These are phyloP conservation scores for Corymbia maculata DNA, from an alignment of 345 rosid genomes.

Conservation along the genomic window DNA sequence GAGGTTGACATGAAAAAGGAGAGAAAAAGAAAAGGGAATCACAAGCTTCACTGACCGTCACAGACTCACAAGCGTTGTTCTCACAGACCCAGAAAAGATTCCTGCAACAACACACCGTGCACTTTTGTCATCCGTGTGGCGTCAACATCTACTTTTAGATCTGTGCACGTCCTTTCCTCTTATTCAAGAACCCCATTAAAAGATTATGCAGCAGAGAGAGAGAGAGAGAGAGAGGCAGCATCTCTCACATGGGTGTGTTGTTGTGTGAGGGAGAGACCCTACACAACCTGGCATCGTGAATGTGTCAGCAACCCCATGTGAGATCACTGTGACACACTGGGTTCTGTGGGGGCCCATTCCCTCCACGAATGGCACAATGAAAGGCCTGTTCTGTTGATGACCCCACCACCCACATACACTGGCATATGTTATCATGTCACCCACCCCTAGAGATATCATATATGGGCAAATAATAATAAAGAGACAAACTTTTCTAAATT, in stretches of 20 bases:
- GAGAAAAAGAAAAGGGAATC: not conserved
- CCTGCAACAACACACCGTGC: conserved; percentile 1
- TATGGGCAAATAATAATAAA: not conserved
- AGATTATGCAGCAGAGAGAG: not conserved
- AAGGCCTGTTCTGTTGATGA: not conserved
- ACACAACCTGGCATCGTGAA: conserved; percentile 20
- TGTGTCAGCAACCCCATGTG: conserved; percentile 27
- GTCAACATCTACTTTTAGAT: conserved; percentile 2
- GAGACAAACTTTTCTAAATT: not conserved
- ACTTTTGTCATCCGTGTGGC: conserved; percentile 13
- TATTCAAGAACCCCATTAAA: not conserved
- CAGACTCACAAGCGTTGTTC: not conserved
- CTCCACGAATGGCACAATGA: conserved; percentile 1
- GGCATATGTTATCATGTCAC: not conserved
- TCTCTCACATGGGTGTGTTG: conserved; percentile 18
- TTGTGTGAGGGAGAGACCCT: conserved; percentile 5
- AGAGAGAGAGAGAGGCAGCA: not conserved
- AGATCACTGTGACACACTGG: conserved; percentile 1
- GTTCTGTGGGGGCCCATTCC: not conserved
- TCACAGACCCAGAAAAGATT: conserved; percentile 15
- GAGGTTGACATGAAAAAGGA: not conserved
- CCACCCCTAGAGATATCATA: not conserved
- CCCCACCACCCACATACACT: not conserved
- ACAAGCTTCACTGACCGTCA: not conserved
- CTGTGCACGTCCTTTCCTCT: conserved; percentile 7